phyloP scores from a whole-genome alignment of 495 filamentous ascomycete species.

The Immersiella caudata region DNA sequence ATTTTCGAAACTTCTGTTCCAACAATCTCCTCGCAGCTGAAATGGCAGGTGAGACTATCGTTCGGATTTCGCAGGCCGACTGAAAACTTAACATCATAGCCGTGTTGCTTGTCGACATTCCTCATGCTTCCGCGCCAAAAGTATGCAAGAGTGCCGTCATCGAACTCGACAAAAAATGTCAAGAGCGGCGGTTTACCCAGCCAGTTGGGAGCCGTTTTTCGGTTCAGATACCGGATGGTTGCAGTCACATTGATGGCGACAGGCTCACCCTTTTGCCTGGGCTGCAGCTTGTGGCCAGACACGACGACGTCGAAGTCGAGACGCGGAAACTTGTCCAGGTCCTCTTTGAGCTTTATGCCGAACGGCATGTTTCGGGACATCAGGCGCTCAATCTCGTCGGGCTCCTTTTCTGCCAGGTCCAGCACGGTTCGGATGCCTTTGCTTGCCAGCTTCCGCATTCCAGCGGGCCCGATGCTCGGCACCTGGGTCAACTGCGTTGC shows the following conservation, averaged over 20 bases:
- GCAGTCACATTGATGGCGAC: conserved; percentile 66
- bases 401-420: conserved; percentile 66
- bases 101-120: conserved; percentile 59
- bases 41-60: conserved; percentile 68
- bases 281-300: conserved; percentile 27
- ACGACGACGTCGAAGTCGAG: conserved; percentile 57
- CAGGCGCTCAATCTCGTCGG: conserved; percentile 73
- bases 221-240: conserved; percentile 74
- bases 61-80: conserved; percentile 57
- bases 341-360: conserved; percentile 67
- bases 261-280: conserved; percentile 23
- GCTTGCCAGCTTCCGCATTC: conserved; percentile 74
- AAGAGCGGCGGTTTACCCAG: conserved; percentile 64
- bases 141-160: conserved; percentile 72
- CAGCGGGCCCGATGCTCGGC: conserved; percentile 75
- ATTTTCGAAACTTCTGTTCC: conserved; percentile 69
- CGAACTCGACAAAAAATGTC: conserved; percentile 75
- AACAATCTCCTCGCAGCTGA: conserved; percentile 89
- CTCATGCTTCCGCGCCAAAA: conserved; percentile 75
- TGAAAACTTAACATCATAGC: conserved; percentile 63
- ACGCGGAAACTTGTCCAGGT: conserved; percentile 73
- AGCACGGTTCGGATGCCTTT: conserved; percentile 72
- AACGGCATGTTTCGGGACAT: conserved; percentile 83
- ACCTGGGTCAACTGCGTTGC: conserved; percentile 86
- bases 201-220: conserved; percentile 62